Base-by-base conservation (phyloP, 805 yeast genomes). In the Scheffersomyces stipitis region DNA sequence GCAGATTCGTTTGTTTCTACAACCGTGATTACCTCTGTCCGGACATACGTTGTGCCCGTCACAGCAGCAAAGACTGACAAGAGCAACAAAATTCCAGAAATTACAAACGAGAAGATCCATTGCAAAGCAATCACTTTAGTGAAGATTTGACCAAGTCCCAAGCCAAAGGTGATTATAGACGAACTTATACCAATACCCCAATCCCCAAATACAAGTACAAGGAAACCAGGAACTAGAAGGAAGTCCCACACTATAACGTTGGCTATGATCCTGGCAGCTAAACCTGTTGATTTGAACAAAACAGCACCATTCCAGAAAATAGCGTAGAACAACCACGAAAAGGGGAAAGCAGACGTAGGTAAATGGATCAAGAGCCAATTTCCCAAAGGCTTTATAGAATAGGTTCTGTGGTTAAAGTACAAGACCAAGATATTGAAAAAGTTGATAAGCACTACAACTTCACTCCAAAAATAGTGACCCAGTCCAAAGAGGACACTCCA, bases 231-330 rank as follows among this genome's bases (percentile, higher is more conserved):
- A 30, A 81, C 76, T 26, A 85, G 41, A 45, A 86, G 66, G 63
- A 83, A 82, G 55, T 78, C 81, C 95, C 95, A 87, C 52, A 86
- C 76, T 45, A 83, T 69, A 23, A 86, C 57, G 58, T 86, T 86
- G 35, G 91, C 86, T 15, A 86, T 42, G 34, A 86, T 61, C 41
- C 95, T 72, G 12, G 87, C 80, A 15, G 75, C 61, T n/a, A 83
- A 58, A 41, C 63, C 56, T 49, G 75, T 73, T 37, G 83, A 76
- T 42, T 81, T 84, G 64, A 81, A 76, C 55, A 83, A 56, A 18
- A 82, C 83, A 2, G 95, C 89, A 31, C 95, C 95, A 54, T 83
- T 84, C 95, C 95, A 87, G 68, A 86, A 83, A 26, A 86, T 56
- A 16, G 80, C 81, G 52, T 80, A 84, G 40, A 83, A 56, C 26